Evolutionary conservation across 2,329 filamentous ascomycete genomes (phyloP).

Genomic region (Trichoderma guizhouense): DNA sequence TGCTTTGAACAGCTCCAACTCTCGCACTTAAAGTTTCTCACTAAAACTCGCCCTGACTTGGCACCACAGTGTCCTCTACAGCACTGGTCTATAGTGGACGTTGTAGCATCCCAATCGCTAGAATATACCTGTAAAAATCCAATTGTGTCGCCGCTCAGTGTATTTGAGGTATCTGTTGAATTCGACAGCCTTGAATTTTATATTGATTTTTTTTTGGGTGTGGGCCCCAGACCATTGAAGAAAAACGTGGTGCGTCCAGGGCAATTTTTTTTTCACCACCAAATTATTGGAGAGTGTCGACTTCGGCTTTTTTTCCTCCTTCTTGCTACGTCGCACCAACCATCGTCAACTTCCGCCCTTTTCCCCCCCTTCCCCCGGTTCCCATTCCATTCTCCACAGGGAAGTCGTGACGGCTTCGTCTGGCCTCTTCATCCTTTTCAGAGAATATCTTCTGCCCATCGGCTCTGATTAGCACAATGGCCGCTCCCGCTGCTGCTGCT

Average conservation of each 20-base stretch:
- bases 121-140: not conserved
- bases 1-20: not conserved
- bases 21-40: not conserved
- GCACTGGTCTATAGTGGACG: not conserved
- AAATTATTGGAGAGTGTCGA: constrained; percentile 14
- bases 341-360: not conserved
- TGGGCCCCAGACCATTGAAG: constrained; percentile 4
- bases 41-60: not conserved
- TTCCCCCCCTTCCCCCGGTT: not conserved
- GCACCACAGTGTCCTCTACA: not conserved
- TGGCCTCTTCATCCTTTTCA: not conserved
- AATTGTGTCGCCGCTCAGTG: not conserved
- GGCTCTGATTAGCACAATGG: constrained; percentile 36
- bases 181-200: not conserved
- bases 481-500: constrained; percentile 45
- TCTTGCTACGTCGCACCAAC: constrained; percentile 8
- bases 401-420: constrained; percentile 20
- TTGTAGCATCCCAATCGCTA: not conserved
- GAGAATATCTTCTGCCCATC: not conserved
- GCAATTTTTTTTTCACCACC: constrained; percentile 16
- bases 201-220: not conserved
- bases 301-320: constrained; percentile 16
- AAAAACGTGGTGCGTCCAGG: constrained; percentile 12
- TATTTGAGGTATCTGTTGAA: not conserved
- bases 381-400: constrained; percentile 16